Evolutionary conservation across 768 basidiomycete species (phyloP), one percentile per base, ranked within the genome.

Genomic region (Daedaleopsis sinensis): DNA sequence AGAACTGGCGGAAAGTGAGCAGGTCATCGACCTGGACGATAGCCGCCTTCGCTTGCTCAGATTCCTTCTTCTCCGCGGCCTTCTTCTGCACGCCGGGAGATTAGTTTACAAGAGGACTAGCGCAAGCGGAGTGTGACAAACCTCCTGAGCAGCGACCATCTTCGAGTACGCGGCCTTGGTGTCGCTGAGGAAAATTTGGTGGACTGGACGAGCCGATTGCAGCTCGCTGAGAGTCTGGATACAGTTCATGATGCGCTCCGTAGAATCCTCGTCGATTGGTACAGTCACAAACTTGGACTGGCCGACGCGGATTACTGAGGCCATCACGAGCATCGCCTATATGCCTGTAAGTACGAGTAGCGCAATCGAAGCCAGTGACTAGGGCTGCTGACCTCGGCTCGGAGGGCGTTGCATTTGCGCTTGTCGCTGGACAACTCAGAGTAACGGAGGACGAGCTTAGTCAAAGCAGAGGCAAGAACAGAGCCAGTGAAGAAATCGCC

Each of bases 231-330:
- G 79, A 1, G 95, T 94, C 71, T 94, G 91, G 55, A 99, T 90
- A 76, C 97, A 99, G 74, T 90, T 93, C 82, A 97, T 85, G 75
- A 99, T 94, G 24, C 97, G 88, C 75, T 99, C 97, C 66, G 87
- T 90, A 6, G 94, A 96, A 73, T 99, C 97, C 73, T 99, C 97
- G 78, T 99, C 97, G 65, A 99, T 99, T n/a, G 93, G 91, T 1
- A 88, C 89, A 0, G 92, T 87, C 47, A 90, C 91, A 67, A 96
- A 96, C 72, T 96, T 96, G 56, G 94, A 96, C 77, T 98, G 96
- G 39, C 97, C 97, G 57, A 98, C 93, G 51, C 97, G 94, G 71
- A 98, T 92, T 72, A 95, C 82, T 10, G 95, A 97, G 1, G 95
- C 89, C 97, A 99, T 98, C 72, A 98, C 94, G 56, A 99, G 82